These are phyloP conservation scores for Umbelopsis sp. DNA, from an alignment of 371 early-diverging fungal species.

Conservation along the genomic window DNA sequence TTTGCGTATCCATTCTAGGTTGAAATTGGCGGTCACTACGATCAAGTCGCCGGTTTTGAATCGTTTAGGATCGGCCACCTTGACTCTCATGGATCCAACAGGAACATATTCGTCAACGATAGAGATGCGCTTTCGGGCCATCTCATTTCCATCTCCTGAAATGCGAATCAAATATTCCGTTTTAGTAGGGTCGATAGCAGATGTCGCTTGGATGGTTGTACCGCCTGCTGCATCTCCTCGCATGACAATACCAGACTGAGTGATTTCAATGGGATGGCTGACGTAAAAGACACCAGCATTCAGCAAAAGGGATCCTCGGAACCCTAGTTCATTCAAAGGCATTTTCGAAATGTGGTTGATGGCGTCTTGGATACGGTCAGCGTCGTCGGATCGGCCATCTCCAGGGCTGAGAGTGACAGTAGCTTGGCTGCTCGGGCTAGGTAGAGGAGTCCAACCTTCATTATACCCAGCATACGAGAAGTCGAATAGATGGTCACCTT, in stretches of 20 bases:
- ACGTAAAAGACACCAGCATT: conserved; percentile 42
- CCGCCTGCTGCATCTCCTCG: conserved; percentile 51
- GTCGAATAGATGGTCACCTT: conserved; percentile 50
- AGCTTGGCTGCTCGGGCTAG: conserved; percentile 24
- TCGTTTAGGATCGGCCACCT: conserved; percentile 19
- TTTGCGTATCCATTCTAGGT: conserved; percentile 45
- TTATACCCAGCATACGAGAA: conserved; percentile 55
- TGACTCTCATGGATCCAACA: conserved; percentile 33
- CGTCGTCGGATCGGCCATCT: conserved; percentile 24
- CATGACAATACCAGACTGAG: conserved; percentile 42
- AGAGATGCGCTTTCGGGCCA: conserved; percentile 36
- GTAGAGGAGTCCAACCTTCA: conserved; percentile 43
- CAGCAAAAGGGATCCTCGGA: conserved; percentile 42
- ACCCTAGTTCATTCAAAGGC: conserved; percentile 26
- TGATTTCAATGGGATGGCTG: conserved; percentile 35
- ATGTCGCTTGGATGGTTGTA: conserved; percentile 38
- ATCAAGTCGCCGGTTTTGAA: conserved; percentile 44
- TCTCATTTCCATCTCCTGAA: conserved; percentile 28
- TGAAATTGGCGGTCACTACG: conserved; percentile 41
- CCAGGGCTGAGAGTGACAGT: conserved; percentile 29
- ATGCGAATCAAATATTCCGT: conserved; percentile 24
- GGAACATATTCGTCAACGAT: conserved; percentile 41
- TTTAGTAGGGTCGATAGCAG: conserved; percentile 25
- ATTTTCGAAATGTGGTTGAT: conserved; percentile 31
- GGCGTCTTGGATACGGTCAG: conserved; percentile 51